Conservation (phyloP, 2,329 filamentous ascomycete species). For the Pseudocercospora fuligena region DNA sequence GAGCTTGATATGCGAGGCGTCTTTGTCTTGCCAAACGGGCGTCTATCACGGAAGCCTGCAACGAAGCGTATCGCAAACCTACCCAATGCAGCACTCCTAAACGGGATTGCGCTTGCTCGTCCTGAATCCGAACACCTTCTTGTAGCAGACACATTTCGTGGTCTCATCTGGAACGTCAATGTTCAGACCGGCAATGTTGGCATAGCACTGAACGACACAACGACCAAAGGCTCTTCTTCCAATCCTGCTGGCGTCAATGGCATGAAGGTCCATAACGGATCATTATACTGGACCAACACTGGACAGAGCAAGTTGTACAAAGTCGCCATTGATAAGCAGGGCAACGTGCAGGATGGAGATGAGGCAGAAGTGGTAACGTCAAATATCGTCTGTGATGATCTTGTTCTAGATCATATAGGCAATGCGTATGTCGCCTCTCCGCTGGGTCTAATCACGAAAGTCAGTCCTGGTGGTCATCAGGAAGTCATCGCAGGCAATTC, state of each 20-base stretch:
- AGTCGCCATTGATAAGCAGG: conserved; percentile 6
- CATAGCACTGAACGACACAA: conserved; percentile 15
- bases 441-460: conserved; percentile 1
- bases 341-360: background rate
- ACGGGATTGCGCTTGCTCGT: conserved; percentile 12
- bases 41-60: background rate
- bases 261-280: conserved; percentile 11
- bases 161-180: conserved; percentile 21
- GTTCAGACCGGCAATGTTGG: conserved; percentile 10
- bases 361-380: background rate
- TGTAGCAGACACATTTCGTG: conserved; percentile 18
- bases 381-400: conserved; percentile 15
- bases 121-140: conserved; percentile 14
- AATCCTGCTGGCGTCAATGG: conserved; percentile 15
- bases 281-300: conserved; percentile 16
- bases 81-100: conserved; percentile 3
- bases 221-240: conserved; percentile 12
- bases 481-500: conserved; percentile 9
- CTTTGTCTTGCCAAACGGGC: conserved; percentile 6
- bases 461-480: background rate
- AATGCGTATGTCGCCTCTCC: conserved; percentile 12
- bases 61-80: conserved; percentile 5
- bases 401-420: conserved; percentile 6
- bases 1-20: conserved; percentile 18
- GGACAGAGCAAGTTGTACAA: conserved; percentile 9